Evolutionary conservation across 495 filamentous ascomycete genomes (phyloP), one percentile per base, ranked within the genome.

Genomic region (Aspergillus mulundensis): DNA sequence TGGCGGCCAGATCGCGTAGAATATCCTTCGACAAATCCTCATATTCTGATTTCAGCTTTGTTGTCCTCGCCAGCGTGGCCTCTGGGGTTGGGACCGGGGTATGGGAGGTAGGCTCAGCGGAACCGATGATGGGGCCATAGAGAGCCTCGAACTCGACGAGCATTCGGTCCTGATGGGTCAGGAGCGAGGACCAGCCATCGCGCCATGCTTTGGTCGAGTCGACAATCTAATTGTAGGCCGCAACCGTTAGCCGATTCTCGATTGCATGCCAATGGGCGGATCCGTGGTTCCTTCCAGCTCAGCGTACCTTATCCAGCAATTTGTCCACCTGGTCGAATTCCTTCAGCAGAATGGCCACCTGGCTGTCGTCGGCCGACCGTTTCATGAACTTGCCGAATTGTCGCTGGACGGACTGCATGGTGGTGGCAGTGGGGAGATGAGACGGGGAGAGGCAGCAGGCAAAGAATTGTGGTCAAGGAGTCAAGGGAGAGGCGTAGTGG

Each of bases 261-360:
- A n/a, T n/a, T n/a, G 7, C 32, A 36, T 46, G 45, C 11, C 23
- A 43, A 42, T 43, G 49, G 54, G 38, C 7, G 12, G 20, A 50
- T 36, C 32, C 47, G 23, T 50, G 44, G 34, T 51, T 39, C 3
- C 47, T 10, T 4, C 28, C 28, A 36, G 3, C 25, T 46, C 18
- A 48, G 54, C 72, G 24, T 75, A 91, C 89, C 76, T 84, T 83
- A 59, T 81, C 79, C 43, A 96, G 78, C 61, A 91, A 81, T 56
- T 82, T 85, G 67, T 96, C 89, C 2, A 86, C 88, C 65, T 94
- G 87, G 53, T 92, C 87, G 65, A 91, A 95, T 54, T 96, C 91
- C 51, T 82, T 87, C 23, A 96, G 70, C 30, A 95, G 71, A 28
- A 87, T 80, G 3, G 85, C 82, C 20, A 95, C 85, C 61, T 90